A percentile compares a stretch with the other conserved stretches of the same genome.
Evolutionary conservation across 345 rosid species (phyloP).

Genomic region (Acer saccharum): DNA sequence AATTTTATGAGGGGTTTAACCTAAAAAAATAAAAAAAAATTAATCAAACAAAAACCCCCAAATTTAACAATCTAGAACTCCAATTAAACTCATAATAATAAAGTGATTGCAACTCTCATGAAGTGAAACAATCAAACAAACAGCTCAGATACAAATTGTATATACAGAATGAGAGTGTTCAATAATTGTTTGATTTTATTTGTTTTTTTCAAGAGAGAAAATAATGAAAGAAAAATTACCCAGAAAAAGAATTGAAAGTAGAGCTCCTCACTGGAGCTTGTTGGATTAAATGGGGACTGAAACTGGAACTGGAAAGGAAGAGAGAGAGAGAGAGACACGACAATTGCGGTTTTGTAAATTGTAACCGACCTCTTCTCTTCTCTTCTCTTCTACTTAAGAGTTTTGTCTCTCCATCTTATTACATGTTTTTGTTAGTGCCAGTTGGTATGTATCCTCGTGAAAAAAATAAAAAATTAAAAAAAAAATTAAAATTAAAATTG

Average conservation of each 20-base stretch:
- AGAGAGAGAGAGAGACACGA: background rate
- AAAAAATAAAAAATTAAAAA: no score
- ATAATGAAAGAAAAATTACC: background rate
- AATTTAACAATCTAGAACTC: slow-evolving; percentile 3
- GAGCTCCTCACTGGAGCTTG: background rate
- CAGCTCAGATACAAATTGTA: background rate
- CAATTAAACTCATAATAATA: background rate
- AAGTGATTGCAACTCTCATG: background rate
- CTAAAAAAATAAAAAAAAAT: background rate
- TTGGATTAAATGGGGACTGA: background rate
- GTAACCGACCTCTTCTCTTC: no score
- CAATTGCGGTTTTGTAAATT: background rate
- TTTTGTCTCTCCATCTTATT: no score
- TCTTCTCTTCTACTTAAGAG: no score
- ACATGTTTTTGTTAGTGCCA: no score
- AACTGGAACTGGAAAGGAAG: background rate
- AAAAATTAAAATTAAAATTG: no score
- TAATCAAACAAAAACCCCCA: background rate
- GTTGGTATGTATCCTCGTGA: no score
- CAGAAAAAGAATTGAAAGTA: background rate
- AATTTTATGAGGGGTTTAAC: background rate
- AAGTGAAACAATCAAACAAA: background rate
- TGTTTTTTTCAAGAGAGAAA: background rate
- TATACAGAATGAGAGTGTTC: background rate
- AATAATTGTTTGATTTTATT: background rate